Base-by-base conservation (phyloP, 2,329 filamentous ascomycete species). In the Macrophomina phaseolina region DNA sequence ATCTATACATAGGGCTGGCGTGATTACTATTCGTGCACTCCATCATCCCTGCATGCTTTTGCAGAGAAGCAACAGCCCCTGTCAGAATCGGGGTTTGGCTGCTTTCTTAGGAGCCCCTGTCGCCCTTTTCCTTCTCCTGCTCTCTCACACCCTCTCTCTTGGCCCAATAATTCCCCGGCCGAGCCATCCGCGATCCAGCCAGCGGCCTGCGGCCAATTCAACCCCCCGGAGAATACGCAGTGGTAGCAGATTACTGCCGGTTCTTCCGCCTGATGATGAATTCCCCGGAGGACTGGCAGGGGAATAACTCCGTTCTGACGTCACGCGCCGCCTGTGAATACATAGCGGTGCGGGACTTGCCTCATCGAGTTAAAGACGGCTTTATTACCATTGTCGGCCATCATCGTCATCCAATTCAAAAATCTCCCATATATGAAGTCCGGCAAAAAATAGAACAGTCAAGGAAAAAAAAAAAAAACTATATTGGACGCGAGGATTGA, bases 81-180 rank as follows among this genome's bases (percentile, higher is more conserved):
- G 36, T 28, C 53, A 8, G 30, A 8, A 23, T 18, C 36, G 18
- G 38, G 36, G 6, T 40, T 8, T 32, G 18, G 12, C 38, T 58
- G 5, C n/a, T 58, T n/a, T 16, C 36, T 56, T 23, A 38, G 53
- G 53, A 56, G 16, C 36, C 53, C 36, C 36, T 58, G 14, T 55
- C 30, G 30, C 52, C 52, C 30, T 32, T 32, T 32, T 18, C 30
- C 30, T 32, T 40, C 23, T 23, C 23, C 23, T 23, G 2, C 23
- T 38, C 32, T 55, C 23, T 12, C 48, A 12, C n/a, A 18, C 32
- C 14, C 49, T 30, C 49, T 30, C 30, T 52, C 36, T 2, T 38
- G 36, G 36, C 7, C 14, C 30, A 36, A 16, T 53, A 23, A 23
- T 53, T 53, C 32, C 32, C 52, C 52, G 52, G 32, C 16, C 52